Evolutionary conservation across 768 basidiomycete genomes (phyloP).

Genomic region (Hygrocybe coccinea): DNA sequence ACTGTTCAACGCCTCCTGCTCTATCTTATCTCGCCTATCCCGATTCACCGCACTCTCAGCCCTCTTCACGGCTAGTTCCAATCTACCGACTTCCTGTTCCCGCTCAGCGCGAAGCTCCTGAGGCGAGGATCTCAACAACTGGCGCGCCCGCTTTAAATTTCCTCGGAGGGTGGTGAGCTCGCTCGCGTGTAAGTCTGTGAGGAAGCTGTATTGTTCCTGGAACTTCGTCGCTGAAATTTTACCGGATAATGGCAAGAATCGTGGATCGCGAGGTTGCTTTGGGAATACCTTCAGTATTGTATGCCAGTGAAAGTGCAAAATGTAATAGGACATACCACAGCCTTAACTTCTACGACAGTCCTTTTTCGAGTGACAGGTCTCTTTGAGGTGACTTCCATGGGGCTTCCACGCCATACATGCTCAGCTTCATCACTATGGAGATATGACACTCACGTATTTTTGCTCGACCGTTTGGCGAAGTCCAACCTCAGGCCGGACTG

Average conservation of each 20-base stretch:
- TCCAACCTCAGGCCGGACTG: conserved; percentile 42
- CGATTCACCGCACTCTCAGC: conserved; percentile 73
- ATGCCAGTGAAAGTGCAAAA: conserved; percentile 3
- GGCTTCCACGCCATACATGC: conserved; percentile 43
- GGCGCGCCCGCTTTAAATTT: conserved; percentile 63
- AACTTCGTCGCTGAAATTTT: conserved; percentile 62
- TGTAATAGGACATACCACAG: conserved; percentile 44
- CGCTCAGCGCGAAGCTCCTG: conserved; percentile 54
- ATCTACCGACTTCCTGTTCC: conserved; percentile 59
- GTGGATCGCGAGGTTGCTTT: conserved; percentile 80
- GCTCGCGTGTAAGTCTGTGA: conserved; percentile 55
- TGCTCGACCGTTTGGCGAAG: conserved; percentile 60
- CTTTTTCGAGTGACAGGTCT: conserved; percentile 72
- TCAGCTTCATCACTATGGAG: conserved; percentile 5
- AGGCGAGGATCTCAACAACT: conserved; percentile 57
- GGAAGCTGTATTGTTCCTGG: conserved; percentile 67
- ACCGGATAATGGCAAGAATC: conserved; percentile 74
- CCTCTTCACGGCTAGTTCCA: conserved; percentile 72
- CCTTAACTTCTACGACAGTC: conserved; percentile 61
- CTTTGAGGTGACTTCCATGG: conserved; percentile 79
- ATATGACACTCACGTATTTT: conserved; percentile 71
- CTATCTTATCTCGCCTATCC: conserved; percentile 63
- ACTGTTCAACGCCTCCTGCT: conserved; percentile 58
- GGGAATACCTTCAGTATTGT: conserved; percentile 1
- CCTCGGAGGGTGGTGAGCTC: conserved; percentile 66